Evolutionary conservation across 2,329 filamentous ascomycete genomes (phyloP), one percentile per base, ranked within the genome.

Genomic region (Aspergillus glaucus): DNA sequence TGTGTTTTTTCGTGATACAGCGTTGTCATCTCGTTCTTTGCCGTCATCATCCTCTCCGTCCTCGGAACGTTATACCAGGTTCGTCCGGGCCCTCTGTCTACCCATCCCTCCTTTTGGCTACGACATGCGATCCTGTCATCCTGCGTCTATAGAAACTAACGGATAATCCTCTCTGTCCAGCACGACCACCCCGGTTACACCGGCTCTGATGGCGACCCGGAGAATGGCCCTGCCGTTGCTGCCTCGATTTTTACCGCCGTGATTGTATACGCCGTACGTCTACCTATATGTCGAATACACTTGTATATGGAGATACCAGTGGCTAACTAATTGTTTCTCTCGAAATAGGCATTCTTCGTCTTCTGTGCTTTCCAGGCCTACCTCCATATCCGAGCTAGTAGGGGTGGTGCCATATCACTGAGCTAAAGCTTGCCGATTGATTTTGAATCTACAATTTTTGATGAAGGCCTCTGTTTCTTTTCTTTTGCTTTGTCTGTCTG

Each of bases 311-410:
- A 47, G 63, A 45, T 22, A 37, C 19, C 3, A 24, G 17, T 36
- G 3, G 21, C 30, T 45, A 19, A 45, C 43, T 32, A 24, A 30
- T 22, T 49, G 37, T 34, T 2, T 19, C 17, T 44, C 44, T 30
- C 21, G 9, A 4, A 26, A 17, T 56, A 94, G 91, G 84, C 79
- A 15, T 97, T 97, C 77, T 80, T 96, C 49, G 78, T 94, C 45
- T 96, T 95, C 74, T 97, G 92, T 72, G 87, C 86, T 50, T 81
- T 91, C 58, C 92, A 97, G 70, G 92, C 90, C 55, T 81, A 87
- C 64, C 79, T 96, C 53, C 90, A 97, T 71, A 73, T 88, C 61
- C 85, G 89, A 69, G 86, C 91, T 70, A 89, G 82, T 71, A 80
- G 87, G 69, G 79, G 87, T 66, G 91, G 91, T 55, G 86, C 88